phyloP scores from a whole-genome alignment of 495 filamentous ascomycete species.

The Lophiotrema nucula region DNA sequence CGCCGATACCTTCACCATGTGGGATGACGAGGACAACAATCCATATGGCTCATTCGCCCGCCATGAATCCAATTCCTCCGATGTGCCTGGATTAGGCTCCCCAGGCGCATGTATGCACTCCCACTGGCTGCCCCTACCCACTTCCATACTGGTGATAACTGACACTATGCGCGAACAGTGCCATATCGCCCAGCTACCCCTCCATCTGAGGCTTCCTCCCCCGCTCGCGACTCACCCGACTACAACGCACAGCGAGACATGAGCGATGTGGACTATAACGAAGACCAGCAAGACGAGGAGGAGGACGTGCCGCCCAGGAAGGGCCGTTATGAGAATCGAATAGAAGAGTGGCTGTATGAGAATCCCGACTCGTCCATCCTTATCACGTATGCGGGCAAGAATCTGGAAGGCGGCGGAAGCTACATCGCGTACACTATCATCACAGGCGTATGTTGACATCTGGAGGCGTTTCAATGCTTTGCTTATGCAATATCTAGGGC shows the following conservation, averaged over 20 bases:
- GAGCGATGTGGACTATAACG: constrained; percentile 61
- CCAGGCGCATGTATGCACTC: constrained; percentile 50
- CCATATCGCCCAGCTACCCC: constrained; percentile 45
- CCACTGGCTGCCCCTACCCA: too few species aligned
- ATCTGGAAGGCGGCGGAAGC: constrained; percentile 79
- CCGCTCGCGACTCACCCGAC: constrained; percentile 57
- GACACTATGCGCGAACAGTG: constrained; percentile 24
- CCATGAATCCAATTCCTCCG: constrained; percentile 72
- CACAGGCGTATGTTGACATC: constrained; percentile 70
- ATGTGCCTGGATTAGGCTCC: constrained; percentile 64
- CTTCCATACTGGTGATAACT: constrained; percentile 10
- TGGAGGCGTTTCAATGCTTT: not conserved
- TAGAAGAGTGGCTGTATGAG: constrained; percentile 95
- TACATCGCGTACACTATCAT: constrained; percentile 97
- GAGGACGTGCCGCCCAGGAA: constrained; percentile 60
- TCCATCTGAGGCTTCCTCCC: constrained; percentile 42
- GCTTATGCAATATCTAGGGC: constrained; percentile 57
- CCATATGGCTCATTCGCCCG: constrained; percentile 89
- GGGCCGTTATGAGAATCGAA: constrained; percentile 86
- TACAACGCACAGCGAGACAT: constrained; percentile 55
- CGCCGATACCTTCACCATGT: constrained; percentile 48
- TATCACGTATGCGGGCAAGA: constrained; percentile 94
- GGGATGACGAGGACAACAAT: constrained; percentile 95
- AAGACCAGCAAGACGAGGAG: constrained; percentile 46
- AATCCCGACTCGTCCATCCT: constrained; percentile 83